A percentile compares a stretch with the other conserved stretches of the same genome.
phyloP scores from a whole-genome alignment of 1,139 yeast species.

The Pichia sp. region DNA sequence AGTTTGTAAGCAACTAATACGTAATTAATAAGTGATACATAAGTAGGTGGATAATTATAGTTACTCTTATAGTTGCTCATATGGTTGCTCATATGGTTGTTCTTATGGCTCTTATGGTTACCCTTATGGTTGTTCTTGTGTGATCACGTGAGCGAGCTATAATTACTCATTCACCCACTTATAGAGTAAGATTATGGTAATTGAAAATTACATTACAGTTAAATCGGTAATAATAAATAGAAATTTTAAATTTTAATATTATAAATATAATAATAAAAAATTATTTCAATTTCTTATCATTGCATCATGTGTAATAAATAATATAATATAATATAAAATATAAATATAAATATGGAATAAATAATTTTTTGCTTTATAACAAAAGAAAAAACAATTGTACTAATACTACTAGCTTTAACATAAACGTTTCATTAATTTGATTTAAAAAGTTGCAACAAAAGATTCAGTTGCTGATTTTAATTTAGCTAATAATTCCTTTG shows the following conservation, averaged over 20 bases:
- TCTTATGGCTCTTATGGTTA: no score
- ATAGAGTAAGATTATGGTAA: no score
- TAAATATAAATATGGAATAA: constrained; percentile 18
- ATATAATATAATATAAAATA: constrained; percentile 9
- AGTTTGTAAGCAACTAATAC: no score
- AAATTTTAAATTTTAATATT: constrained; percentile 1
- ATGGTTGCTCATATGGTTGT: no score
- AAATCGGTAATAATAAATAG: background rate
- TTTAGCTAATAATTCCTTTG: constrained; percentile 79
- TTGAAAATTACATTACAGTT: no score
- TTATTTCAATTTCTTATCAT: constrained; percentile 14
- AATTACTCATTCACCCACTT: no score
- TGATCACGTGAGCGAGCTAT: no score
- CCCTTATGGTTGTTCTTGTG: no score
- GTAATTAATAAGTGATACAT: no score
- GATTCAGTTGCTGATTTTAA: constrained; percentile 88
- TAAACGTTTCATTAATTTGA: constrained; percentile 14
- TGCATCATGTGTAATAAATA: constrained; percentile 18
- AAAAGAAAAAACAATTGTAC: constrained; percentile 14
- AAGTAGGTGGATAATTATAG: no score
- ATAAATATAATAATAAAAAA: constrained; percentile 7
- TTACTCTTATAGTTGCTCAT: no score
- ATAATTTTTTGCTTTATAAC: constrained; percentile 12
- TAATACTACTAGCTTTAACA: constrained; percentile 16
- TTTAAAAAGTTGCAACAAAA: constrained; percentile 79